Conservation (phyloP, 805 yeast genomes). For the Saccharomycopsis oosterbeekiorum region DNA sequence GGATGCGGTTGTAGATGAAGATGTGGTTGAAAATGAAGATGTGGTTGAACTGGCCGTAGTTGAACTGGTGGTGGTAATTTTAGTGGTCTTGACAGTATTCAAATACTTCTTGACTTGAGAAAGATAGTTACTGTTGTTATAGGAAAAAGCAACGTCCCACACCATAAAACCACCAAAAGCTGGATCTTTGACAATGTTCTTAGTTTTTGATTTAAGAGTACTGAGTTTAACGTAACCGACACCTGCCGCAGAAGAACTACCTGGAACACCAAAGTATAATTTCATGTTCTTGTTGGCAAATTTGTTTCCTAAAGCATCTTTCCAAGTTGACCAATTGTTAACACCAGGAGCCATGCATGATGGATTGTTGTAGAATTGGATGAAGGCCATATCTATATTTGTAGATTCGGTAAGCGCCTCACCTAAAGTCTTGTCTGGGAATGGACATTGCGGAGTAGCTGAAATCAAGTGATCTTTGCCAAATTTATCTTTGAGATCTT, state of each 20-base stretch:
- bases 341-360: conserved; percentile 47
- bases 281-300: conserved; percentile 64
- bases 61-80: neutral
- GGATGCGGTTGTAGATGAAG: neutral
- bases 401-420: conserved; percentile 42
- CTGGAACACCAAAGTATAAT: conserved; percentile 44
- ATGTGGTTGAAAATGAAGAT: neutral
- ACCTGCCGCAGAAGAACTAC: conserved; percentile 19
- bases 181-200: neutral
- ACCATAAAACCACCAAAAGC: conserved; percentile 17
- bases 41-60: neutral
- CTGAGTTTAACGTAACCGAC: conserved; percentile 19
- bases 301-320: conserved; percentile 41
- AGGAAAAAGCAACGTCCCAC: conserved; percentile 23
- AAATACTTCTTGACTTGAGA: neutral
- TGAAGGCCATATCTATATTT: conserved; percentile 67
- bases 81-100: neutral
- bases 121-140: conserved; percentile 18
- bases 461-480: conserved; percentile 56
- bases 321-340: conserved; percentile 73
- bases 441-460: conserved; percentile 90
- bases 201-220: conserved; percentile 24
- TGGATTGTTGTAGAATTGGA: conserved; percentile 85
- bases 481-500: conserved; percentile 22
- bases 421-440: conserved; percentile 68